A percentile compares a stretch with the other conserved stretches of the same genome.
phyloP scores from a whole-genome alignment of 148 eudicot species.

The Rhododendron simsii region DNA sequence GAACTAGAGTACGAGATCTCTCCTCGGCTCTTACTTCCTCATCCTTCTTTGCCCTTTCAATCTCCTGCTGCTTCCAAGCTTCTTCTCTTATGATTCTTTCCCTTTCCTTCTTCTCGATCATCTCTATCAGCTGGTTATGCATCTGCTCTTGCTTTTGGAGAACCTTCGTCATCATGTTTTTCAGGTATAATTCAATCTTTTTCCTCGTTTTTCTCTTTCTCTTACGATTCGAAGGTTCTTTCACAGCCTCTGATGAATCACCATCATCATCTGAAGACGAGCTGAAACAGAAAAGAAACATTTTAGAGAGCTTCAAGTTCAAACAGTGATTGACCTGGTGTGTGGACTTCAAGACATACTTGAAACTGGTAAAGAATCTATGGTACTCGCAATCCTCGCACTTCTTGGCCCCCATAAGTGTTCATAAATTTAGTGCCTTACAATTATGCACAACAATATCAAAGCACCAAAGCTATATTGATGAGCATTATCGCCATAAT shows the following conservation, averaged over 20 bases:
- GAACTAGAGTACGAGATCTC: slow-evolving; percentile 42
- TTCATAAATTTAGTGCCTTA: background rate
- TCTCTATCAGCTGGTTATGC: slow-evolving; percentile 46
- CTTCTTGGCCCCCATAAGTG: background rate
- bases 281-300: slow-evolving; percentile 19
- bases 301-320: background rate
- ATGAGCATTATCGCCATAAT: background rate
- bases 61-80: slow-evolving; percentile 44
- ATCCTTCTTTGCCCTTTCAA: slow-evolving; percentile 31
- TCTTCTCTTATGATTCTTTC: slow-evolving; percentile 44
- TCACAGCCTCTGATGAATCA: slow-evolving; percentile 16
- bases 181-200: slow-evolving; percentile 26
- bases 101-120: slow-evolving; percentile 37
- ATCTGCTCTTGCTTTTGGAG: slow-evolving; percentile 48
- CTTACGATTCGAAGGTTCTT: slow-evolving; percentile 15
- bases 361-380: background rate
- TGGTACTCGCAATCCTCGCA: background rate
- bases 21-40: slow-evolving; percentile 35
- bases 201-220: slow-evolving; percentile 26
- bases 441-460: background rate
- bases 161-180: slow-evolving; percentile 32
- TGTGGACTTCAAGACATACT: background rate
- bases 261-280: slow-evolving; percentile 35
- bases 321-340: background rate
- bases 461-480: background rate